phyloP scores from a whole-genome alignment of 2,329 filamentous ascomycete species.

The Orbilia brochopaga region DNA sequence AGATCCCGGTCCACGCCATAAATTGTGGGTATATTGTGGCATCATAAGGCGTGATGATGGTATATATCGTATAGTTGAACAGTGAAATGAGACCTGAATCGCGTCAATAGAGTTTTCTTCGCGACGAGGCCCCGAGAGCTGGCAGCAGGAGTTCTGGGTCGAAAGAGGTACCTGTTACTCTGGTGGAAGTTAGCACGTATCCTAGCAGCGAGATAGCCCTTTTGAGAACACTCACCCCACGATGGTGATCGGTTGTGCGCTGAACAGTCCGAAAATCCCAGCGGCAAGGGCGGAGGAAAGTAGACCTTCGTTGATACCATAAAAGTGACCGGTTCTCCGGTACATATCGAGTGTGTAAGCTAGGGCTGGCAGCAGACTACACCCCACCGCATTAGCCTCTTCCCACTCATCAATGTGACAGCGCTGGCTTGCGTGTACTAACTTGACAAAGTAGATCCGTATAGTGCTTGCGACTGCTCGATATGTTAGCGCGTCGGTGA shows the following conservation, averaged over 20 bases:
- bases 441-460: constrained; percentile 68
- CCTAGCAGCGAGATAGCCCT: not conserved
- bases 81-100: constrained; percentile 62
- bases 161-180: constrained; percentile 39
- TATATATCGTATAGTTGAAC: constrained; percentile 68
- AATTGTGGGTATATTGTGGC: constrained; percentile 62
- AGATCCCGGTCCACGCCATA: constrained; percentile 79
- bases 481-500: constrained; percentile 65
- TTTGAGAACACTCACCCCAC: constrained; percentile 73
- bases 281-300: constrained; percentile 81
- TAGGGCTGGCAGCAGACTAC: constrained; percentile 64
- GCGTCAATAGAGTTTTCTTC: constrained; percentile 53
- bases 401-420: not conserved
- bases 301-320: constrained; percentile 75
- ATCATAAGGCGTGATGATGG: constrained; percentile 61
- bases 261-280: constrained; percentile 78
- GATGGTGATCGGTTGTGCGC: constrained; percentile 85
- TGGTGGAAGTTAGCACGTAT: constrained; percentile 58
- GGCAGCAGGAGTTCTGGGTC: not conserved
- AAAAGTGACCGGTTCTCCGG: constrained; percentile 64
- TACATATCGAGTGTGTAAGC: constrained; percentile 68
- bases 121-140: not conserved
- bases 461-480: constrained; percentile 64
- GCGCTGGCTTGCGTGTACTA: too few species aligned
- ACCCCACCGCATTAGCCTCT: constrained; percentile 4